phyloP scores from a whole-genome alignment of 78 protist species.

The Tieghemostelium lacteum region DNA sequence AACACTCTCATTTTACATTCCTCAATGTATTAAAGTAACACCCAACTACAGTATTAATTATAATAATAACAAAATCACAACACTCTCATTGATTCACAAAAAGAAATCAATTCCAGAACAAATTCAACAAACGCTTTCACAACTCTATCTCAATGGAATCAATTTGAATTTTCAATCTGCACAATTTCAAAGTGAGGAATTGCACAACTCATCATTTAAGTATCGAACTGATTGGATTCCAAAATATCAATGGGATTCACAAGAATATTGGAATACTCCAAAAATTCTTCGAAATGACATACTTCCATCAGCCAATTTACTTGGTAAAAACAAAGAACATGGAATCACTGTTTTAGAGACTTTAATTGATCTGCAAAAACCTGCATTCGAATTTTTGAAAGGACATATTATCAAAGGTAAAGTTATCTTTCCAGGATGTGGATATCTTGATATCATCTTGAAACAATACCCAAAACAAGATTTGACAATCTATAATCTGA shows the following conservation, averaged over 20 bases:
- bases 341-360: neutral
- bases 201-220: too few relatives aligned
- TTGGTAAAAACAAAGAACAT: neutral
- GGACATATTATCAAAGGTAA: neutral
- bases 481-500: neutral
- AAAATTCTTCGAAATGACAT: neutral
- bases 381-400: neutral
- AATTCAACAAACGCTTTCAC: slow-evolving; percentile 14
- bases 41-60: too few relatives aligned
- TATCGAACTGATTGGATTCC: too few relatives aligned
- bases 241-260: too few relatives aligned
- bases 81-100: too few relatives aligned
- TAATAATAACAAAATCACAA: too few relatives aligned
- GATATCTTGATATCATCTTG: neutral
- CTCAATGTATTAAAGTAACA: too few relatives aligned
- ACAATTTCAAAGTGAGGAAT: too few relatives aligned
- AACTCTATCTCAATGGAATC: slow-evolving; percentile 34
- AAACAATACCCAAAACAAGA: neutral
- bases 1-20: too few relatives aligned
- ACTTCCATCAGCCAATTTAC: slow-evolving; percentile 19
- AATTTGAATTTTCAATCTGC: too few relatives aligned
- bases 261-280: slow-evolving; percentile 49
- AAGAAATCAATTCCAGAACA: too few relatives aligned
- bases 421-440: neutral
- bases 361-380: neutral